A percentile compares a stretch with the other conserved stretches of the same genome.
These are phyloP conservation scores for Mycena amicta DNA, from an alignment of 768 basidiomycete species.

Conservation along the genomic window DNA sequence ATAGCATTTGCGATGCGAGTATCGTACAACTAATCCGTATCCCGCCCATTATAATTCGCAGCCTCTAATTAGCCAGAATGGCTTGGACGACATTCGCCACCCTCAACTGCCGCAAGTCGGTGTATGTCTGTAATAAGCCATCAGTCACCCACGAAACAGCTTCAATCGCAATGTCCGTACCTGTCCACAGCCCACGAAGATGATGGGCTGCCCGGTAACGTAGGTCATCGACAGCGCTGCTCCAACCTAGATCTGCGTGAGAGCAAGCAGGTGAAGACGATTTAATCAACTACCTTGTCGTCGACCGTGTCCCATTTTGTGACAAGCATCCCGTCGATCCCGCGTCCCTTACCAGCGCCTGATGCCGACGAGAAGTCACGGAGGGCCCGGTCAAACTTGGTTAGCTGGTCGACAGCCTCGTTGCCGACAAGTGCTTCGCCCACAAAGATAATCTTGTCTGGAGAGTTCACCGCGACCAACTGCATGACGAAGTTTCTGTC, in stretches of 20 bases:
- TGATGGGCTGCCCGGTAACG: conserved; percentile 96
- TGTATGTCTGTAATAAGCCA: conserved; percentile 74
- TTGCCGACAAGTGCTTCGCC: conserved; percentile 98
- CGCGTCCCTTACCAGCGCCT: conserved; percentile 71
- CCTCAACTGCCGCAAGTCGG: conserved; percentile 87
- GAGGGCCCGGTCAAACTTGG: conserved; percentile 93
- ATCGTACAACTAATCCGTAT: too few species aligned
- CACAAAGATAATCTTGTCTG: conserved; percentile 97
- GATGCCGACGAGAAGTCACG: conserved; percentile 87
- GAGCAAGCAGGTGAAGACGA: too few species aligned
- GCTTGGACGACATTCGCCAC: conserved; percentile 94
- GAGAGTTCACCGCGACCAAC: conserved; percentile 91
- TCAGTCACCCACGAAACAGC: conserved; percentile 10
- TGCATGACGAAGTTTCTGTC: conserved; percentile 38
- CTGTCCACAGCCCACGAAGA: conserved; percentile 98
- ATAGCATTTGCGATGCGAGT: too few species aligned
- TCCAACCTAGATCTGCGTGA: too few species aligned
- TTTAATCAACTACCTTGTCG: too few species aligned
- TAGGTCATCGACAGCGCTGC: conserved; percentile 99
- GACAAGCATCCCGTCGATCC: conserved; percentile 97
- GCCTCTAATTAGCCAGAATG: conserved; percentile 69
- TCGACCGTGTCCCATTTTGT: conserved; percentile 99
- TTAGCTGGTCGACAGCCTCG: conserved; percentile 96
- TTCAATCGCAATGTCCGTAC: conserved; percentile 44
- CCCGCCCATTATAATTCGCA: conserved; percentile 16